Conservation (phyloP, 1,284 basidiomycete genomes). For the Ceratobasidium sp. region DNA sequence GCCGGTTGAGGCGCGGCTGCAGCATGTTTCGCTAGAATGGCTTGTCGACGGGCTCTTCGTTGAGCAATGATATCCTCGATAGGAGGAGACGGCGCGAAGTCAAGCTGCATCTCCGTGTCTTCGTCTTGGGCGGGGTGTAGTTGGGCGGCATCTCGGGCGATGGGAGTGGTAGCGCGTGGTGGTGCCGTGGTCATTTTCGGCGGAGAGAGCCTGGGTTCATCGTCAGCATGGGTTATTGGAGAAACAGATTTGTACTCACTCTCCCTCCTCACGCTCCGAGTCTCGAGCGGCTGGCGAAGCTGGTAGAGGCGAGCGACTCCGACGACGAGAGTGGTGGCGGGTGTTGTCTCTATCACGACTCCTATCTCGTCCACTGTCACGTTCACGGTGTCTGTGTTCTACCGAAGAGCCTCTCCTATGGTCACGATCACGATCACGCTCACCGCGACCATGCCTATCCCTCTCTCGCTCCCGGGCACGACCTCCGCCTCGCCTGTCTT, state of each 20-base stretch:
- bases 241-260: constrained; percentile 47
- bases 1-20: constrained; percentile 63
- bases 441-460: constrained; percentile 50
- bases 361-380: constrained; percentile 14
- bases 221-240: not conserved
- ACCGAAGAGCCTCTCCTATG: constrained; percentile 46
- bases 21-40: constrained; percentile 85
- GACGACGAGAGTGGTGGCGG: constrained; percentile 37
- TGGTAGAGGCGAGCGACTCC: constrained; percentile 40
- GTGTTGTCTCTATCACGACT: constrained; percentile 53
- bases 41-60: constrained; percentile 81
- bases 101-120: constrained; percentile 66
- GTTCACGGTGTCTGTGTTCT: constrained; percentile 30
- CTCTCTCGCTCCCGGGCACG: constrained; percentile 30
- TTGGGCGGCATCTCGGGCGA: constrained; percentile 46
- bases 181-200: constrained; percentile 46
- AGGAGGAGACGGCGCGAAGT: constrained; percentile 56
- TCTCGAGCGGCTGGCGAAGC: constrained; percentile 42
- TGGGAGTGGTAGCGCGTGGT: constrained; percentile 47
- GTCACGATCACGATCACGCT: constrained; percentile 52
- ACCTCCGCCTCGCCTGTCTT: constrained; percentile 35
- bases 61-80: constrained; percentile 67
- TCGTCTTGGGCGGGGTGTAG: constrained; percentile 43
- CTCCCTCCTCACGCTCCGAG: constrained; percentile 49
- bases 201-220: constrained; percentile 41